Evolutionary conservation across 1,284 basidiomycete species (phyloP).

Genomic region (Sporisorium graminicola): DNA sequence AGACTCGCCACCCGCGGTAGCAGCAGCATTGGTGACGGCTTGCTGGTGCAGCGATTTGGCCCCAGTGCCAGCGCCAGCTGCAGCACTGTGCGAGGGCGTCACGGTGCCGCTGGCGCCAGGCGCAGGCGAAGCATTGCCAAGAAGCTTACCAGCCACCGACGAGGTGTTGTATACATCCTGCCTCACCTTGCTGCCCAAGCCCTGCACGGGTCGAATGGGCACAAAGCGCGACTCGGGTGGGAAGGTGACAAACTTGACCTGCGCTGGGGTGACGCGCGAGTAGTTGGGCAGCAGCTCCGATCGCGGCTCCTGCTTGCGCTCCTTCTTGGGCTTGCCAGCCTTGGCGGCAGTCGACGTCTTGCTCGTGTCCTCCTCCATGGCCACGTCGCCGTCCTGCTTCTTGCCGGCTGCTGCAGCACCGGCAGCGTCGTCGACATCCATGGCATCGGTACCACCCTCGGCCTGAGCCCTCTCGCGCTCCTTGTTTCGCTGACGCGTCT

Average conservation of each 20-base stretch:
- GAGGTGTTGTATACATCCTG: constrained; percentile 59
- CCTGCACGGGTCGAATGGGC: constrained; percentile 83
- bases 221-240: constrained; percentile 83
- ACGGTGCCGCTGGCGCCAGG: constrained; percentile 57
- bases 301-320: constrained; percentile 79
- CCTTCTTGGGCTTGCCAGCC: constrained; percentile 52
- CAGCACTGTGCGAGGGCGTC: constrained; percentile 33
- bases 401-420: constrained; percentile 11
- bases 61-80: constrained; percentile 2
- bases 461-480: constrained; percentile 60
- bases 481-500: constrained; percentile 66
- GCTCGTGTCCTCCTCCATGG: constrained; percentile 55
- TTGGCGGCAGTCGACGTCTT: constrained; percentile 20
- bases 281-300: constrained; percentile 87
- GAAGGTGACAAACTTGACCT: constrained; percentile 87
- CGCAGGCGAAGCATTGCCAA: constrained; percentile 56
- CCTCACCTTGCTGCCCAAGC: constrained; percentile 41
- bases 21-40: constrained; percentile 34
- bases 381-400: constrained; percentile 47
- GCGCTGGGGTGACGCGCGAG: constrained; percentile 90
- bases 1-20: constrained; percentile 13
- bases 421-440: constrained; percentile 60
- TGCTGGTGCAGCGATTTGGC: constrained; percentile 39
- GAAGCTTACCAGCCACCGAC: constrained; percentile 52
- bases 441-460: constrained; percentile 51